Evolutionary conservation across 495 filamentous ascomycete species (phyloP).

Genomic region (Immersiella caudata): DNA sequence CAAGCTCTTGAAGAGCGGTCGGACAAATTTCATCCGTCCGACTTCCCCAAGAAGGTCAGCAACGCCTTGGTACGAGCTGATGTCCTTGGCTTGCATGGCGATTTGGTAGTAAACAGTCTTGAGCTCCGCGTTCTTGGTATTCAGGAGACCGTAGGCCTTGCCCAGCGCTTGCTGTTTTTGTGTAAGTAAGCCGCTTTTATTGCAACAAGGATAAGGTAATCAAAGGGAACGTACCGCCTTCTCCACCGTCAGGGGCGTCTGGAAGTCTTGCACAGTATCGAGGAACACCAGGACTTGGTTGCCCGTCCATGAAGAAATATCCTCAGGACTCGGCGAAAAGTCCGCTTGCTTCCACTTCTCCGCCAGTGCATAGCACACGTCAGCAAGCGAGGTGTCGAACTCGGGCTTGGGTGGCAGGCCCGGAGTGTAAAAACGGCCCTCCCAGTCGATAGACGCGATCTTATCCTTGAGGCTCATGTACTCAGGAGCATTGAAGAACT

Average conservation of each 20-base stretch:
- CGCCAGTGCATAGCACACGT: conserved; percentile 80
- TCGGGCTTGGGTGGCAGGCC: conserved; percentile 87
- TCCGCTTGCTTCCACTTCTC: conserved; percentile 69
- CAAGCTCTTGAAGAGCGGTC: conserved; percentile 76
- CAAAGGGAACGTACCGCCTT: conserved; percentile 46
- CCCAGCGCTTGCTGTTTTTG: conserved; percentile 61
- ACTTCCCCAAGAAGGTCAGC: conserved; percentile 76
- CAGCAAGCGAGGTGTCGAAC: conserved; percentile 86
- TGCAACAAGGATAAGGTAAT: no score
- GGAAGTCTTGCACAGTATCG: conserved; percentile 69
- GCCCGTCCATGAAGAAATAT: conserved; percentile 72
- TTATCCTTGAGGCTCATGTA: conserved; percentile 63
- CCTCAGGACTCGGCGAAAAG: conserved; percentile 67
- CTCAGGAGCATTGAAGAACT: conserved; percentile 75
- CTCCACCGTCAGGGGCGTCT: conserved; percentile 60
- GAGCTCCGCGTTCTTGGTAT: conserved; percentile 82
- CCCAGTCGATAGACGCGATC: conserved; percentile 78
- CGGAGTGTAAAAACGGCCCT: conserved; percentile 80
- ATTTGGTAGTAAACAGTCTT: conserved; percentile 75
- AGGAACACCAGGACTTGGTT: conserved; percentile 92
- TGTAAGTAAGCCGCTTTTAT: conserved; percentile 17
- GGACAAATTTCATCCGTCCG: conserved; percentile 96
- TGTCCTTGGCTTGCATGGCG: conserved; percentile 72
- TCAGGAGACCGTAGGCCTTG: conserved; percentile 66
- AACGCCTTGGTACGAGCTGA: conserved; percentile 65